Evolutionary conservation across 106 monocot genomes (phyloP), one percentile per base, ranked within the genome.

Genomic region (Agapanthus africanus): DNA sequence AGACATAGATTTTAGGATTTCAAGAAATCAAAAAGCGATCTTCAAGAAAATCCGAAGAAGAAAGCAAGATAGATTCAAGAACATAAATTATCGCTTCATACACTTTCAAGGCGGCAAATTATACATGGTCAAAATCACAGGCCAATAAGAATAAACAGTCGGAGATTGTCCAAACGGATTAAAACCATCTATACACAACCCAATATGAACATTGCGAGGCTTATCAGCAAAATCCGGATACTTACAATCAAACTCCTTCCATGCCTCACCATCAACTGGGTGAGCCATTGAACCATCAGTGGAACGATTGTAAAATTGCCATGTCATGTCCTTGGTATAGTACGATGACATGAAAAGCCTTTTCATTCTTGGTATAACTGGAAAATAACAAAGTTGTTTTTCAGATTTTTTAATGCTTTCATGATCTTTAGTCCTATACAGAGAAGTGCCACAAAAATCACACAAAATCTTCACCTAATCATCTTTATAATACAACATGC

Each of bases 401-500:
- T 2, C 6, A 32, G 74, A 7, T 18, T 7, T 52, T 66, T 0
- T 28, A 7, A 7, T 25, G 14, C 21, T 52, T 52, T 2, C 63
- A 21, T 7, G 2, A 15, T 49, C 27, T 26, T 8, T 32, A 18
- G 21, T 9, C 51, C 64, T 51, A 47, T 64, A 74, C 11, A 62
- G 73, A 27, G 73, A 42, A 23, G 33, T 40, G 2, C 13, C 21
- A 36, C 73, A 74, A 30, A 65, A 2, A 44, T 74, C 64, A 31
- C 65, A 74, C 4, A 49, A 35, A 4, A 42, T 22, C 65, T 65
- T 65, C 3, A 14, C 3, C 25, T 41, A 16, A 38, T 64, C 21
- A 4, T 74, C 73, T n/a, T 64, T 64, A 31, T 74, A 74, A 36
- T 65, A 74, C 3, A 74, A 32, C 63, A 74, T 63, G 65, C 73